Base-by-base conservation (phyloP, 129 eudicot species). In the Flaveria bidentis region DNA sequence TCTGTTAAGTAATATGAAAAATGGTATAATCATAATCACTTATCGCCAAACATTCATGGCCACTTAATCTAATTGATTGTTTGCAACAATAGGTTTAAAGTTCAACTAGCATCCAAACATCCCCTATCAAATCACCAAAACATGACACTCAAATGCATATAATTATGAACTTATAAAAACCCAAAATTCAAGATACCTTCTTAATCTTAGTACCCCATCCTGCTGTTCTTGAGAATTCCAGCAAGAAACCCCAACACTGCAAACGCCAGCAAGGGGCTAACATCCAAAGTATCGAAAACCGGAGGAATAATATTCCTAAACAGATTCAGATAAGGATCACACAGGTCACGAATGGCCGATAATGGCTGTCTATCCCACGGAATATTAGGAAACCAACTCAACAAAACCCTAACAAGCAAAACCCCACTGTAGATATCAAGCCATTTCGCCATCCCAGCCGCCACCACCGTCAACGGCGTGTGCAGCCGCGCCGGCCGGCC, bases 281-380 rank as follows among this genome's bases (percentile, higher is more conserved):
- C 83, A 87, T 93, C 98, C 83, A 93, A 67, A 0, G 98, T 84
- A 70, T 87, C 85, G 13, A 89, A 87, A 23, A 94, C 41, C 0
- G 99, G 99, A 4, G 99, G 99, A 63, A 89, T 94, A 18, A 94
- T 86, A 61, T 81, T 78, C 88, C 99, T 86, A 47, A 94, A 94
- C 25, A 94, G 78, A 66, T 82, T 90, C 94, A 94, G 78, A 61
- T 86, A 94, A 10, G 99, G 97, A 87, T 94, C 99, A 81, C 97
- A 94, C 64, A 94, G 50, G 55, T 94, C 97, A 56, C 94, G 74
- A 56, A 94, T 83, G 0, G 99, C 99, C 0, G 90, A 81, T 47
- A 94, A 77, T 0, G 99, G 99, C 84, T 91, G 99, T 49, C 87
- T 64, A 25, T 94, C 99, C 99, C 99, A 94, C 0, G 99, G 99